Evolutionary conservation across 768 basidiomycete species (phyloP), one percentile per base, ranked within the genome.

Genomic region (Amanita pallidorosea): DNA sequence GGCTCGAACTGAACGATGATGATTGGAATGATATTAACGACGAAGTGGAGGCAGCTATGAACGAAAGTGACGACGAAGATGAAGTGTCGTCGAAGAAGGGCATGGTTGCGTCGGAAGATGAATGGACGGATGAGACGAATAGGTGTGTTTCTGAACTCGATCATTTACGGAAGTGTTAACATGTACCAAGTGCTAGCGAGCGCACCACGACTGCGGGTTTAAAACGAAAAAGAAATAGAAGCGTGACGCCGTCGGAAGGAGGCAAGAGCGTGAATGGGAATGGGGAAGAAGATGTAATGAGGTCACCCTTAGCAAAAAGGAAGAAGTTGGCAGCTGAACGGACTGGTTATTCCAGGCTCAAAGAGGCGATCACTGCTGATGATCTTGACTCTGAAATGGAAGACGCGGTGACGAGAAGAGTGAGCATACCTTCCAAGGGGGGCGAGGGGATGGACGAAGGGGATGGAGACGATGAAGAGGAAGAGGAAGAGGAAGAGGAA

Each of bases 11-110:
- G 52, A 73, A 67, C 52, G 79, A 79, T 42, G 81, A 89, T 51
- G 75, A 90, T 62, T 91, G 89, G 85, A 79, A 81, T 57, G 83
- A 82, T 57, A 83, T 89, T 57, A 87, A 88, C 60, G 79, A 85
- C 53, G 93, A 94, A 60, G 83, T 93, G 33, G 88, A 91, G 54
- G 90, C 83, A 38, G 84, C 87, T 35, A 80, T 93, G 79, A 83
- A 81, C 55, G 85, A 88, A 70, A 82, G 81, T 55, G 81, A 85
- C 53, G 83, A 84, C 48, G 79, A 79, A 8, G 72, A 70, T 8
- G 71, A 70, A 33, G 66, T 57, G 13, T 67, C 65, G 8, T 67
- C 69, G 27, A 70, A 61, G 55, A 65, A 59, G 60, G 76, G 70
- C 61, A 54, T 20, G 20, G 70, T 69, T 62, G 70, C 60, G 62